phyloP scores from a whole-genome alignment of 768 basidiomycete species.

The Mycena haematopus region DNA sequence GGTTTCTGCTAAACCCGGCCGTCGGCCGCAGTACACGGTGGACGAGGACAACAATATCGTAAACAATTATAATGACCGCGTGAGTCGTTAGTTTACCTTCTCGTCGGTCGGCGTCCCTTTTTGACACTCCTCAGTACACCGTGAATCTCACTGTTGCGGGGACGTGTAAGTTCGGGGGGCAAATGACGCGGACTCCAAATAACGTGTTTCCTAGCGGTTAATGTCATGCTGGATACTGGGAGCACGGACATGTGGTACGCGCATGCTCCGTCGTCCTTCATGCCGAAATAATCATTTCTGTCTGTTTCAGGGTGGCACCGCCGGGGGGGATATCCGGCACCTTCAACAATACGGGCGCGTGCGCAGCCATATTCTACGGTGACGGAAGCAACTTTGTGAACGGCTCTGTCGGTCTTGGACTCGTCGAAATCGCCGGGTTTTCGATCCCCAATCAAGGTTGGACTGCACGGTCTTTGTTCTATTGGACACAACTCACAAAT shows the following conservation, averaged over 20 bases:
- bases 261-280: not conserved
- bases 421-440: constrained; percentile 40
- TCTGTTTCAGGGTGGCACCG: constrained; percentile 40
- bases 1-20: constrained; percentile 25
- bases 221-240: constrained; percentile 46
- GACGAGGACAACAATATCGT: constrained; percentile 26
- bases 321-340: constrained; percentile 38
- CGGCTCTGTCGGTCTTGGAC: constrained; percentile 42
- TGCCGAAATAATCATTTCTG: not conserved
- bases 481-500: not conserved
- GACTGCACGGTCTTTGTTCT: no score
- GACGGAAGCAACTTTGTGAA: constrained; percentile 43
- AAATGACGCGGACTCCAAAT: not conserved
- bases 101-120: not conserved
- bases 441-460: constrained; percentile 35
- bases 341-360: constrained; percentile 41
- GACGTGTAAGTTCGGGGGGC: constrained; percentile 11
- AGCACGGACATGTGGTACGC: constrained; percentile 46
- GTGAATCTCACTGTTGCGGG: constrained; percentile 26
- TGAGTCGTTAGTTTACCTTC: constrained; percentile 7
- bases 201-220: constrained; percentile 31
- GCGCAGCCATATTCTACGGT: constrained; percentile 39
- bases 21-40: constrained; percentile 18
- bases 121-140: constrained; percentile 17
- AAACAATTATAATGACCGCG: constrained; percentile 29